phyloP scores from a whole-genome alignment of 345 rosid genomes.

The Eucalyptus tenuipes region DNA sequence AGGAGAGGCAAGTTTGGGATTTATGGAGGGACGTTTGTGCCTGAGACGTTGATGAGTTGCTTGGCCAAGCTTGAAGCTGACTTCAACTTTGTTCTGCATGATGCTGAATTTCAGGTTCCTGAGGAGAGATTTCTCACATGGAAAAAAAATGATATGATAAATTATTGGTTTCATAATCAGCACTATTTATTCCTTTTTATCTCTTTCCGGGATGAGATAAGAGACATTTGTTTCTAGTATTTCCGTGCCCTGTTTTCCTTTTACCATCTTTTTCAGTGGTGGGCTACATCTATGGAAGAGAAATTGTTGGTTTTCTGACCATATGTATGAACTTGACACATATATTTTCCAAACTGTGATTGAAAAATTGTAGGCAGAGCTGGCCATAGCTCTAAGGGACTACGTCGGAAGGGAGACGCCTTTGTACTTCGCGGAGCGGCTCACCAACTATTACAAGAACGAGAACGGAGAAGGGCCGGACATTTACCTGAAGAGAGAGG shows the following conservation, averaged over 20 bases:
- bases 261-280: accelerated
- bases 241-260: neutral
- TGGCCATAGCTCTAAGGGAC: slow-evolving; percentile 44
- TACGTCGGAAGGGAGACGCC: slow-evolving; percentile 84
- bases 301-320: neutral
- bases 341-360: neutral
- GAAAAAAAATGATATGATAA: neutral
- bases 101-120: slow-evolving; percentile 58
- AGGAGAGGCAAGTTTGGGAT: slow-evolving; percentile 41
- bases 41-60: slow-evolving; percentile 46
- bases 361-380: slow-evolving; percentile 37
- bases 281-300: neutral
- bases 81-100: slow-evolving; percentile 26
- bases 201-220: neutral
- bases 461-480: slow-evolving; percentile 46
- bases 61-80: slow-evolving; percentile 47
- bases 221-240: neutral
- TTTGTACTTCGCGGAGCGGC: slow-evolving; percentile 51
- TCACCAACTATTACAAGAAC: slow-evolving; percentile 56
- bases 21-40: slow-evolving; percentile 74
- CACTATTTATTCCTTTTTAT: neutral
- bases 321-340: neutral
- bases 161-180: too few species aligned
- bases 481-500: slow-evolving; percentile 79
- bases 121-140: neutral